Base-by-base conservation (phyloP, 2,329 filamentous ascomycete genomes). In the Aspergillus candidus region DNA sequence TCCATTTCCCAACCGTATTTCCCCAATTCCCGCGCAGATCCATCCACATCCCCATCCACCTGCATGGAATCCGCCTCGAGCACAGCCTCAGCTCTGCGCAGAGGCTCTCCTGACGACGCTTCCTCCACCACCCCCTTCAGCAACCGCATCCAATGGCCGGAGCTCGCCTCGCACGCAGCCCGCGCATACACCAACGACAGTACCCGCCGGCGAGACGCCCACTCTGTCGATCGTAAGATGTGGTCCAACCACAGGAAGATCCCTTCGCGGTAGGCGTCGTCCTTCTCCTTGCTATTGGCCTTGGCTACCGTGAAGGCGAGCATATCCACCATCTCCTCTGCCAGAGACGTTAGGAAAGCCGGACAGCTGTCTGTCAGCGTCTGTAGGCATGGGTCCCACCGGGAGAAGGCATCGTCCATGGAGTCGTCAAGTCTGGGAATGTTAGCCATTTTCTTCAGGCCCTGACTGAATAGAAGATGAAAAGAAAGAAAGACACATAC, bases 201-300 rank as follows among this genome's bases (percentile, higher is more conserved):
- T 12, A 55, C 45, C 27, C 46, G 53, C 29, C 59, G 54, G 30
- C 59, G 49, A 27, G 50, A 50, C 10, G 53, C 52, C 71, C 70
- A 75, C 2, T 58, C 54, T 3, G 59, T 40, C 10, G 66, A 66
- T 4, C 58, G 58, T 18, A 76, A 51, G 8, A 79, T 61, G 52
- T 77, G 73, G 7, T 68, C 51, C 18, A 76, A 52, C 77, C 77
- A 80, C 30, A 68, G 58, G 48, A 66, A 72, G 29, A 73, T 41
- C 2, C 66, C 72, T 57, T 78, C 72, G 31, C 58, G 57, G 6
- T 56, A 51, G 0, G 65, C 56, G 47, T 69, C 57, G 18, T 49
- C 36, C 22, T 60, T 53, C 29, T 47, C 18, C 45, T 57, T 27
- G 22, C 22, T 27, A 27, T 27, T 27, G 22, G 22, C 43, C 34